Conservation (phyloP, 345 rosid genomes). For the Eucalyptus albens region DNA sequence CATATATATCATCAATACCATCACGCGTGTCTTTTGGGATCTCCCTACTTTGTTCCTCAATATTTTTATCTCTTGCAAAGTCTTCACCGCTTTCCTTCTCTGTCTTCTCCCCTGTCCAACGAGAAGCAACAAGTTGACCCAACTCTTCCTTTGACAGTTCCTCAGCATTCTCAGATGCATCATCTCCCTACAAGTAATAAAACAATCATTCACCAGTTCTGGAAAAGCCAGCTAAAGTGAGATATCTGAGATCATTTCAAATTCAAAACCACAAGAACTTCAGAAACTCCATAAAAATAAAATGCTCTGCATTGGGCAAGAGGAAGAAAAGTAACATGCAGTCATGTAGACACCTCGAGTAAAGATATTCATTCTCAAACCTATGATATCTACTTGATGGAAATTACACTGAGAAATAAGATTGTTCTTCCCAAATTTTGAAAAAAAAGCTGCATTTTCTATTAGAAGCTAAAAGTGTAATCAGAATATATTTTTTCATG, state of each 20-base stretch:
- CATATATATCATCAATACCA: slow-evolving; percentile 51
- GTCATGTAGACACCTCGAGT: neutral
- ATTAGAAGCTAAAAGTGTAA: neutral
- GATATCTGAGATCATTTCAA: neutral
- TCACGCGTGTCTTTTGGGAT: slow-evolving; percentile 24
- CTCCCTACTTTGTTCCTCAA: slow-evolving; percentile 33
- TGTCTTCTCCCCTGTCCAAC: slow-evolving; percentile 81
- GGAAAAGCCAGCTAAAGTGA: neutral
- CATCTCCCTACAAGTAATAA: slow-evolving; percentile 21
- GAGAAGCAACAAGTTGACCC: slow-evolving; percentile 93
- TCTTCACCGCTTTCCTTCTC: slow-evolving; percentile 30
- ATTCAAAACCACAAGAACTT: neutral
- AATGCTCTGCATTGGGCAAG: neutral
- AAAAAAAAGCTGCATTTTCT: neutral
- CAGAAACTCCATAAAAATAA: neutral
- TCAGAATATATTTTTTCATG: neutral
- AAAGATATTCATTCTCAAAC: neutral
- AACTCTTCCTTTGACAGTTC: slow-evolving; percentile 85
- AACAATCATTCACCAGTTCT: neutral
- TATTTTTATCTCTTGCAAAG: slow-evolving; percentile 14
- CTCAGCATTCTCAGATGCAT: slow-evolving; percentile 28
- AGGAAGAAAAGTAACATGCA: neutral
- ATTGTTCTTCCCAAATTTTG: neutral
- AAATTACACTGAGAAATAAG: neutral
- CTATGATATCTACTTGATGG: neutral